These are phyloP conservation scores for Heritiera fomes DNA, from an alignment of 345 rosid genomes.

Conservation along the genomic window DNA sequence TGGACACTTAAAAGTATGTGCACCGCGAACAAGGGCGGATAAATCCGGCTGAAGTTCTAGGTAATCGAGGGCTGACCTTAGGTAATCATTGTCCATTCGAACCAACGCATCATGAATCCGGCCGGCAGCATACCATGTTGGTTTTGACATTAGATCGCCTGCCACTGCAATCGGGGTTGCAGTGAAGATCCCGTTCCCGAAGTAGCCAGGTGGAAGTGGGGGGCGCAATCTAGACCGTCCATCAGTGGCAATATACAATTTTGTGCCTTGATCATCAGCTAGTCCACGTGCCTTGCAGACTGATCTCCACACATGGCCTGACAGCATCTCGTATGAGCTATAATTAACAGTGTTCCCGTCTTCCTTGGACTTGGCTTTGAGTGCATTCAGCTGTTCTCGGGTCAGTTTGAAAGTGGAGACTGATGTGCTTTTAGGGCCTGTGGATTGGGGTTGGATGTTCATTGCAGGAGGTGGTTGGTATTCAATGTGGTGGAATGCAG, in stretches of 20 bases:
- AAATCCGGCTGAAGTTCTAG: conserved; percentile 86
- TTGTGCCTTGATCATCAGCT: conserved; percentile 59
- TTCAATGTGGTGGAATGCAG: conserved; percentile 70
- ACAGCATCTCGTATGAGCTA: conserved; percentile 88
- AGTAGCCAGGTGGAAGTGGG: conserved; percentile 82
- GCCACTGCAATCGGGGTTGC: conserved; percentile 79
- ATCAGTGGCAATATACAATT: conserved; percentile 86
- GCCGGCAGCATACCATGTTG: conserved; percentile 86
- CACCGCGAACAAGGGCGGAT: conserved; percentile 72
- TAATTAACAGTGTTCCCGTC: conserved; percentile 67
- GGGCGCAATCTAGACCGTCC: conserved; percentile 82
- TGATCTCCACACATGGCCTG: conserved; percentile 93
- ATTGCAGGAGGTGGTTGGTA: conserved; percentile 81
- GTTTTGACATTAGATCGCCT: conserved; percentile 66
- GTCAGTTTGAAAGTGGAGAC: conserved; percentile 73
- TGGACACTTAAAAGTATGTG: conserved; percentile 82
- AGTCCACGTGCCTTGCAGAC: conserved; percentile 74
- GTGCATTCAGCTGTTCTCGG: conserved; percentile 60
- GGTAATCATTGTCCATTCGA: conserved; percentile 80
- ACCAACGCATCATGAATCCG: conserved; percentile 73
- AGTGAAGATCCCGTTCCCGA: conserved; percentile 90
- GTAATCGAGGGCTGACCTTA: conserved; percentile 95
- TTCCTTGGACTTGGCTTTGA: conserved; percentile 80
- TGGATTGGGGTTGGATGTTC: conserved; percentile 42
- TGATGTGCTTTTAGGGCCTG: conserved; percentile 46